Evolutionary conservation across 164 flowering plant genomes (phyloP).

Genomic region (Magnolia officinalis): DNA sequence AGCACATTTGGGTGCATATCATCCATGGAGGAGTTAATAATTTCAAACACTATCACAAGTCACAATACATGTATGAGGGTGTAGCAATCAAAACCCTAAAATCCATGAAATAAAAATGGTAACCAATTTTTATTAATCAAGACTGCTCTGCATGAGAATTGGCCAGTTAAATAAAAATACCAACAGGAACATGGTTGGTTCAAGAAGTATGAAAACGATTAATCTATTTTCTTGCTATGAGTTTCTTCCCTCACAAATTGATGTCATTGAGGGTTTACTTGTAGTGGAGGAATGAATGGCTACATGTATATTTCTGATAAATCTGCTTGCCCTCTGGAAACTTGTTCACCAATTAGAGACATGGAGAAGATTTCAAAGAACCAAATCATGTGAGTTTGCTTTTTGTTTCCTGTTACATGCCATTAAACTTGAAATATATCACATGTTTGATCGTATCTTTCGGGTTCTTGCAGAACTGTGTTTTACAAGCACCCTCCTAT

Average conservation of each 20-base stretch:
- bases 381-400: conserved; percentile 38
- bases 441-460: background rate
- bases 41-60: no score
- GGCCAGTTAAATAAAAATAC: no score
- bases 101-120: background rate
- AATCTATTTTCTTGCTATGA: no score
- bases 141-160: no score
- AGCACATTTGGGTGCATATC: no score
- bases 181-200: no score
- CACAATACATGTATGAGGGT: background rate
- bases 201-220: no score
- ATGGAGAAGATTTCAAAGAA: conserved; percentile 29
- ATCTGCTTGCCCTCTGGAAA: conserved; percentile 25
- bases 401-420: background rate
- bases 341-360: conserved; percentile 35
- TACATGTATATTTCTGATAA: conserved; percentile 33
- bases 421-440: background rate
- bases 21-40: no score
- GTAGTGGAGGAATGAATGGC: conserved; percentile 60
- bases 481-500: conserved; percentile 34
- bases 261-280: background rate
- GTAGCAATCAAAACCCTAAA: background rate
- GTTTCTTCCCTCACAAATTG: background rate
- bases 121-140: no score
- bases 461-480: conserved; percentile 30